Conservation (phyloP, 2,329 filamentous ascomycete genomes). For the Zalaria sp. region DNA sequence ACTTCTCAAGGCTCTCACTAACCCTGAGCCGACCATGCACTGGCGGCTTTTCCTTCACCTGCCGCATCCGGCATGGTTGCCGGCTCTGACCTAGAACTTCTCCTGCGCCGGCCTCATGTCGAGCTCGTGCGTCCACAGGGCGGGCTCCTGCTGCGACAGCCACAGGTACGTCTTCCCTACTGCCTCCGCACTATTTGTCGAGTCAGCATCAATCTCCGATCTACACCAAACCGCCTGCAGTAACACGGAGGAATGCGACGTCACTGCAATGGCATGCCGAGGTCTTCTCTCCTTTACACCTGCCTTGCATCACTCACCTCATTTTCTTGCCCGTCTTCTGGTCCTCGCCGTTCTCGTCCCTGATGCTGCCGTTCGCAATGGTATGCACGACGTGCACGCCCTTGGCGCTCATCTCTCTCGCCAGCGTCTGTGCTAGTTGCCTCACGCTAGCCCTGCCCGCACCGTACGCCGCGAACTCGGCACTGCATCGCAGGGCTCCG, state of each 20-base stretch:
- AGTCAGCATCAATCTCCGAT: no score
- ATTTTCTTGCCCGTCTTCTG: slow-evolving; percentile 39
- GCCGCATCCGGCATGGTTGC: no score
- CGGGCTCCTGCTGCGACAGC: slow-evolving; percentile 33
- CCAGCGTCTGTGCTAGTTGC: slow-evolving; percentile 41
- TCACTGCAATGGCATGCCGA: no score
- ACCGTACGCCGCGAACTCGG: slow-evolving; percentile 41
- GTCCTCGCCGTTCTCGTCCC: slow-evolving; percentile 35
- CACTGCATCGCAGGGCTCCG: slow-evolving; percentile 36
- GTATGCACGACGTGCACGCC: slow-evolving; percentile 46
- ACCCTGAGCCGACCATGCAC: no score
- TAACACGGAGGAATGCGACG: no score
- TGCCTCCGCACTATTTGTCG: slow-evolving; percentile 30
- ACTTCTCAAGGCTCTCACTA: no score
- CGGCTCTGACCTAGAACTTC: slow-evolving; percentile 23
- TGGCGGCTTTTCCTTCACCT: no score
- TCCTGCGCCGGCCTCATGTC: slow-evolving; percentile 37
- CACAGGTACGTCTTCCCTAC: slow-evolving; percentile 43
- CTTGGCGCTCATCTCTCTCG: slow-evolving; percentile 41
- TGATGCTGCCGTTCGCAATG: slow-evolving; percentile 42
- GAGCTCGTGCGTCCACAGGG: slow-evolving; percentile 38
- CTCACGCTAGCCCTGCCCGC: slow-evolving; percentile 37
- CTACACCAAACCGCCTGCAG: no score
- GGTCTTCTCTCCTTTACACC: no score
- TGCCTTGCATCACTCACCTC: slow-evolving; percentile 10